Conservation (phyloP, 345 rosid genomes). For the Brassica rapa region DNA sequence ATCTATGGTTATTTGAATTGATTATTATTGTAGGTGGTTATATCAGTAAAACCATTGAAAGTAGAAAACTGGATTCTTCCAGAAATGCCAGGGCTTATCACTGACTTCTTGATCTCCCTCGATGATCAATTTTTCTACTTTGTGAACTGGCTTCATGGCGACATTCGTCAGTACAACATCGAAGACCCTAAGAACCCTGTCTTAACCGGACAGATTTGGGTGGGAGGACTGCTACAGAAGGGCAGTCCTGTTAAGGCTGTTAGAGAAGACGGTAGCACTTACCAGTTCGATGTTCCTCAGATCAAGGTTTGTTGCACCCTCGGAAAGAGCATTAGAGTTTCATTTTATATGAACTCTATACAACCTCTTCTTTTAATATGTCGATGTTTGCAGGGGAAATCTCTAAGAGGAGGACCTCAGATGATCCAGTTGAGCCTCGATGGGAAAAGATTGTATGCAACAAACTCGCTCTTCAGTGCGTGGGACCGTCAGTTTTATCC, state of each 20-base stretch:
- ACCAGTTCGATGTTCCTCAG: slow-evolving; percentile 77
- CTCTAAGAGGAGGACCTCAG: slow-evolving; percentile 84
- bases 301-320: slow-evolving; percentile 55
- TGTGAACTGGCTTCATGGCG: slow-evolving; percentile 96
- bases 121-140: slow-evolving; percentile 86
- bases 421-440: slow-evolving; percentile 92
- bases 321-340: neutral
- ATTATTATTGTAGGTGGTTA: slow-evolving; percentile 50
- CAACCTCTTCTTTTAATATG: neutral
- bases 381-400: slow-evolving; percentile 52
- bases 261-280: slow-evolving; percentile 65
- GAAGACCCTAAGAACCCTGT: slow-evolving; percentile 73
- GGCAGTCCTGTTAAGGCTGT: slow-evolving; percentile 67
- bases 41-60: slow-evolving; percentile 74
- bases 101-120: slow-evolving; percentile 85
- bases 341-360: neutral
- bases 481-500: slow-evolving; percentile 59
- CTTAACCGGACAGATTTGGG: slow-evolving; percentile 80
- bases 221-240: slow-evolving; percentile 72
- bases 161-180: slow-evolving; percentile 82
- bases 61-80: slow-evolving; percentile 97
- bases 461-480: slow-evolving; percentile 83
- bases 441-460: slow-evolving; percentile 84
- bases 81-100: slow-evolving; percentile 90
- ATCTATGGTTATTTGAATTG: neutral